These are phyloP conservation scores for Lecanoromycetidae sp. DNA, from an alignment of 2,329 filamentous ascomycete species.

Conservation along the genomic window DNA sequence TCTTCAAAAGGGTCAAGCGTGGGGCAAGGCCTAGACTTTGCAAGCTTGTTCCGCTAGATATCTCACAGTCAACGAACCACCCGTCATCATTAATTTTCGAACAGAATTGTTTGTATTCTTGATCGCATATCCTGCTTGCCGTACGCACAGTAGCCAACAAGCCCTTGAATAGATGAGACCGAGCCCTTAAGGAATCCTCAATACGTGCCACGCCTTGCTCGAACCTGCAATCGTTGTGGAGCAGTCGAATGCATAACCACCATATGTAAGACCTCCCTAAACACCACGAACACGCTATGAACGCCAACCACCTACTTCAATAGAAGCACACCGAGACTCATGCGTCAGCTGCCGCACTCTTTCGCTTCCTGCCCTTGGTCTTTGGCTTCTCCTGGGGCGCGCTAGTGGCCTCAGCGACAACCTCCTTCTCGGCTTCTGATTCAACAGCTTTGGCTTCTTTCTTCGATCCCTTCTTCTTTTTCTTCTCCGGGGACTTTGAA, in stretches of 20 bases:
- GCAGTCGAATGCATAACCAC: background rate
- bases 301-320: background rate
- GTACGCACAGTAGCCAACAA: background rate
- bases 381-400: conserved; percentile 20
- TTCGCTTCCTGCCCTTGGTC: conserved; percentile 34
- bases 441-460: conserved; percentile 24
- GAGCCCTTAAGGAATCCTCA: background rate
- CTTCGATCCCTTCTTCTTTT: conserved; percentile 27
- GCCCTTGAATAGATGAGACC: background rate
- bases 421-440: conserved; percentile 26
- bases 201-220: background rate
- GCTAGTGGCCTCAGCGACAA: conserved; percentile 3
- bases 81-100: too few species aligned
- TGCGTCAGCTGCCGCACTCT: conserved; percentile 28
- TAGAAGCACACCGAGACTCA: background rate
- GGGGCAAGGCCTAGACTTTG: background rate
- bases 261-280: background rate
- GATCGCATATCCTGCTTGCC: too few species aligned
- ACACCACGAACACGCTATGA: background rate
- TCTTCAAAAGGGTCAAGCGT: background rate
- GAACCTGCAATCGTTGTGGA: background rate
- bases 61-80: too few species aligned
- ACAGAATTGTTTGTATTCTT: too few species aligned
- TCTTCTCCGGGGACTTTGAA: conserved; percentile 23
- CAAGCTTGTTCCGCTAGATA: background rate